Evolutionary conservation across 202 grass and related monocot genomes (phyloP).

Genomic region (Saccharum hybrid): DNA sequence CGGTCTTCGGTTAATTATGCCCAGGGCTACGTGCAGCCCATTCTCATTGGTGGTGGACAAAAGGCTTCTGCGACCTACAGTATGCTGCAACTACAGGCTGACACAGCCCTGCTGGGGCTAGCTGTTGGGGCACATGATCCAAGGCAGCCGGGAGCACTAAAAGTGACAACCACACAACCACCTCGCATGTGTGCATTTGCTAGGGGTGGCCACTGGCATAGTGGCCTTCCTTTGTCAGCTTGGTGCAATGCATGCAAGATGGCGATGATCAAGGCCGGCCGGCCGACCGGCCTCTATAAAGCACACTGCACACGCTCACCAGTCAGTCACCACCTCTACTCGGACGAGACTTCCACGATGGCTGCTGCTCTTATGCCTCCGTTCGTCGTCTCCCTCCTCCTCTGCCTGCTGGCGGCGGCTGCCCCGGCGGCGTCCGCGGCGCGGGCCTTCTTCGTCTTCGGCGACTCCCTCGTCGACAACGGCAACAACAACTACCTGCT

Average conservation of each 20-base stretch:
- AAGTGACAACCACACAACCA: conserved; percentile 41
- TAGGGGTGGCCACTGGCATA: neutral
- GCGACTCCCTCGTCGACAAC: conserved; percentile 93
- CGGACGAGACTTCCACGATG: neutral
- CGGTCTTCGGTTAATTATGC: too few species aligned
- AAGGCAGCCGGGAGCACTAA: conserved; percentile 19
- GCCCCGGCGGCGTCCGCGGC: conserved; percentile 50
- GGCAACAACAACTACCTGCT: conserved; percentile 93
- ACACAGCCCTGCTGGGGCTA: neutral
- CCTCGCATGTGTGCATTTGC: conserved; percentile 49
- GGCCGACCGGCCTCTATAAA: conserved; percentile 31
- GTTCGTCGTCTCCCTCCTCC: neutral
- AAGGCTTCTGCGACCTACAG: neutral
- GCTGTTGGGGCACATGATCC: conserved; percentile 47
- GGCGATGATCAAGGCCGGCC: conserved; percentile 11
- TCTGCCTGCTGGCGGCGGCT: conserved; percentile 17
- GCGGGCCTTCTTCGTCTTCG: conserved; percentile 94
- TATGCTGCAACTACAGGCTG: neutral
- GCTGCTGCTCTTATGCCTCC: conserved; percentile 1
- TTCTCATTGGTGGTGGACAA: neutral
- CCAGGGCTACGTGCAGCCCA: neutral
- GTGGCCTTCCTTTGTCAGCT: neutral
- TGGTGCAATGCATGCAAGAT: conserved; percentile 24
- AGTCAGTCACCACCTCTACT: neutral
- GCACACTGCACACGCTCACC: neutral